Evolutionary conservation across 2,329 filamentous ascomycete species (phyloP).

Genomic region (Fusarium citri): DNA sequence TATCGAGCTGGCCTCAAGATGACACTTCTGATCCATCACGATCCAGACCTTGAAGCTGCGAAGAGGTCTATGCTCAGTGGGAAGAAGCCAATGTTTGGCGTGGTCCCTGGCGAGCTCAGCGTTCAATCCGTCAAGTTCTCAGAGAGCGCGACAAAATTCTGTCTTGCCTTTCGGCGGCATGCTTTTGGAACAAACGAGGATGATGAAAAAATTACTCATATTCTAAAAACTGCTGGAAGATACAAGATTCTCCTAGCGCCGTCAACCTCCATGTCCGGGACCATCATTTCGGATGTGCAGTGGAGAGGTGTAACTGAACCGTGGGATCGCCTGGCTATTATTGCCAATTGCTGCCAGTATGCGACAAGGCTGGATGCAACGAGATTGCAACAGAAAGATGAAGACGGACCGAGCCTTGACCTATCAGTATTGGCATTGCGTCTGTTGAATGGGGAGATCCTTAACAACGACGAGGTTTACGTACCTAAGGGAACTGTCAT

Average conservation of each 20-base stretch:
- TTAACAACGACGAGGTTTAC: conserved; percentile 46
- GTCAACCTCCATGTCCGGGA: conserved; percentile 44
- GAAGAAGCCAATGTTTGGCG: conserved; percentile 11
- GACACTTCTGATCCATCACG: conserved; percentile 47
- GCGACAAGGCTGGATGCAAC: conserved; percentile 38
- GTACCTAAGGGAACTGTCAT: not conserved
- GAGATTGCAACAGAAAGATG: conserved; percentile 10
- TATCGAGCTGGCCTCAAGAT: conserved; percentile 47
- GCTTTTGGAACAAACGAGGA: not conserved
- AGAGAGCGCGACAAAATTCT: conserved; percentile 42
- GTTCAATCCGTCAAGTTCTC: conserved; percentile 40
- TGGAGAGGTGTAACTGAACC: conserved; percentile 32
- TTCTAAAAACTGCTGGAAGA: conserved; percentile 43
- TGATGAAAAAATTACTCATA: not conserved
- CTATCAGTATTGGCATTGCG: conserved; percentile 47
- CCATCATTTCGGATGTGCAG: conserved; percentile 43
- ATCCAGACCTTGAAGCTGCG: conserved; percentile 19
- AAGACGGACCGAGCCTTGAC: conserved; percentile 32
- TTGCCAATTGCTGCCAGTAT: conserved; percentile 52
- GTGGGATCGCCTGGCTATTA: conserved; percentile 48
- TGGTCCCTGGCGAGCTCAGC: conserved; percentile 43
- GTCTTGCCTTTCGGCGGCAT: conserved; percentile 32
- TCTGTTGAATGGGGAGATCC: conserved; percentile 50
- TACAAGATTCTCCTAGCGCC: conserved; percentile 41
- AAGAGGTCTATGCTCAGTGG: conserved; percentile 33